Evolutionary conservation across 768 basidiomycete species (phyloP), one percentile per base, ranked within the genome.

Genomic region (Cantharellus anzutake): DNA sequence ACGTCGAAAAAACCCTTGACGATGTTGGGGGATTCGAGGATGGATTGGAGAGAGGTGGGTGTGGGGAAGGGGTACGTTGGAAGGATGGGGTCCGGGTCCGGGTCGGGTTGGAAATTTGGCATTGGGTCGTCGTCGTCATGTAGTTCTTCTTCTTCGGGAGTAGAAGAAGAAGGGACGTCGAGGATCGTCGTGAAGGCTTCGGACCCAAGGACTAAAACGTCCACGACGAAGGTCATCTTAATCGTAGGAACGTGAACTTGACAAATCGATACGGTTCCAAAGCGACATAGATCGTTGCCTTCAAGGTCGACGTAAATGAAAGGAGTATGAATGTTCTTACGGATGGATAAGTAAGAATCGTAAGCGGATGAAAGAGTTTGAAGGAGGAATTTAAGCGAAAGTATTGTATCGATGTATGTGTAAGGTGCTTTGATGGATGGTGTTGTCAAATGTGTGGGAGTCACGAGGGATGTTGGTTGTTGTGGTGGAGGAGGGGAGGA

Each of bases 1-100:
- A 62, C 61, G 34, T 62, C 61, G 52, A 62, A 62, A 40, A 62
- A 56, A 42, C 61, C 51, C 41, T 62, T 62, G 2, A 59, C 51
- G 39, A 62, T 57, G 4, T 16, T n/a, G 2, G 38, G 37, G 42
- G 61, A 62, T 41, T 62, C 51, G 16, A 62, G 52, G 14, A 62
- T 29, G 3, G 53, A 38, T 51, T 62, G 53, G 35, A 62, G 42
- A 2, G 60, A 11, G 11, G 38, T 37, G 7, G 52, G 35, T 14
- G 52, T 29, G 29, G 20, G 20, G 20, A 29, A 29, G 20, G 20
- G 20, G 20, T 29, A 29, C 20, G 20, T 1, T 29, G 20, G 20
- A 1, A 29, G 20, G 20, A 29, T 29, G 20, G 20, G 20, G 1
- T n/a, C n/a, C n/a, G n/a, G n/a, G n/a, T n/a, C n/a, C n/a, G n/a